Conservation (phyloP, 768 basidiomycete species). For the Lactifluus pinguis region DNA sequence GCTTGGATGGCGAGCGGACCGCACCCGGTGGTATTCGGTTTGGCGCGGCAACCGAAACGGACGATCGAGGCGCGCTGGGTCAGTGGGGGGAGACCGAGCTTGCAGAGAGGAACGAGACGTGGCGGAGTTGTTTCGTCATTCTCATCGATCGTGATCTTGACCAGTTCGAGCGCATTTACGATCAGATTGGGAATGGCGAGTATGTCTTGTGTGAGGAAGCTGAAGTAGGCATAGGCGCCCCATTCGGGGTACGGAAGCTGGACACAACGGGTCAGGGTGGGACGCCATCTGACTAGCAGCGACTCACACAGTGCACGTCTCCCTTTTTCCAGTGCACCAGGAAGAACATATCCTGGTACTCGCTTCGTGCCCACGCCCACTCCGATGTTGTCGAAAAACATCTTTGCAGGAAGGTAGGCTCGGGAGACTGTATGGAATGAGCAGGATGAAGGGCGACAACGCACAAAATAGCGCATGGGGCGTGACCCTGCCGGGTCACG, state of each 20-base stretch:
- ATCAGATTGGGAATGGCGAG: constrained; percentile 20
- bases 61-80: constrained; percentile 10
- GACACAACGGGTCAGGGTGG: background rate
- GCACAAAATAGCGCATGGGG: too few relatives aligned
- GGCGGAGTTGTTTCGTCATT: background rate
- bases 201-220: constrained; percentile 22
- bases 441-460: too few relatives aligned
- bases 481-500: too few relatives aligned
- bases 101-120: constrained; percentile 11
- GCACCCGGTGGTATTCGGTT: constrained; percentile 21
- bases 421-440: too few relatives aligned
- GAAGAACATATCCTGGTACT: constrained; percentile 16
- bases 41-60: constrained; percentile 24
- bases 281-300: background rate
- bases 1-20: background rate
- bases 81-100: constrained; percentile 20
- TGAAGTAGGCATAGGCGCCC: constrained; percentile 22
- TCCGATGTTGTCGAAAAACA: too few relatives aligned
- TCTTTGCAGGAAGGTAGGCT: too few relatives aligned
- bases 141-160: background rate
- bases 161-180: background rate
- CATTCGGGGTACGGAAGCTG: constrained; percentile 14
- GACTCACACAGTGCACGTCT: constrained; percentile 18
- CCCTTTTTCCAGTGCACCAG: constrained; percentile 27
- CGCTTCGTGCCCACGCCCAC: background rate